Conservation (phyloP, 306 rosid species). For the Sphenostylis stenocarpa region DNA sequence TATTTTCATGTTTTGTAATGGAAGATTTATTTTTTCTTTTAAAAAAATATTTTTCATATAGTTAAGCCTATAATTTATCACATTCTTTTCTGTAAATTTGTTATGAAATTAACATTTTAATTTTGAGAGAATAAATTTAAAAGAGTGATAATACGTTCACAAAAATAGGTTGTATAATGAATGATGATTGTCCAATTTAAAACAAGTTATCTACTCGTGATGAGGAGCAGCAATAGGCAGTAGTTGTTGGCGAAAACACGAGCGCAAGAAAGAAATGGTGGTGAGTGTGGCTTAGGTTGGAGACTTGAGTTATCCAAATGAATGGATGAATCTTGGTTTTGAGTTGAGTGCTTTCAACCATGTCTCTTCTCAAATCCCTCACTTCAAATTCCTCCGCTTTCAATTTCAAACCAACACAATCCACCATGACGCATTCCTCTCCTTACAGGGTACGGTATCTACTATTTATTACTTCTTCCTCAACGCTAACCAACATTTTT, state of each 20-base stretch:
- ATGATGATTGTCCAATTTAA: too few relatives aligned
- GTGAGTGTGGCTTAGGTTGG: background rate
- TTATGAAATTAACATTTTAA: too few relatives aligned
- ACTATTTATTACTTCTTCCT: background rate
- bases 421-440: slow-evolving; percentile 54
- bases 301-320: background rate
- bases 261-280: background rate
- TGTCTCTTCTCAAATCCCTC: slow-evolving; percentile 54
- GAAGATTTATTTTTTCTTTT: too few relatives aligned
- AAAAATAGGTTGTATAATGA: too few relatives aligned
- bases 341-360: slow-evolving; percentile 19
- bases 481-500: too few relatives aligned
- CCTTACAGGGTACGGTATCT: slow-evolving; percentile 53
- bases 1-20: too few relatives aligned
- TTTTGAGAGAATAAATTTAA: too few relatives aligned
- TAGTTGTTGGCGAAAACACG: background rate
- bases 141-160: too few relatives aligned
- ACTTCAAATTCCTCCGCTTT: slow-evolving; percentile 53
- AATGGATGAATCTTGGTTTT: background rate
- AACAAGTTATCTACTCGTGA: background rate
- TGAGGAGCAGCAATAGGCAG: background rate
- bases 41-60: too few relatives aligned
- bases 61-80: too few relatives aligned
- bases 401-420: slow-evolving; percentile 44
- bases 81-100: too few relatives aligned